phyloP scores from a whole-genome alignment of 1,284 basidiomycete species.

The Ustilago tritici region DNA sequence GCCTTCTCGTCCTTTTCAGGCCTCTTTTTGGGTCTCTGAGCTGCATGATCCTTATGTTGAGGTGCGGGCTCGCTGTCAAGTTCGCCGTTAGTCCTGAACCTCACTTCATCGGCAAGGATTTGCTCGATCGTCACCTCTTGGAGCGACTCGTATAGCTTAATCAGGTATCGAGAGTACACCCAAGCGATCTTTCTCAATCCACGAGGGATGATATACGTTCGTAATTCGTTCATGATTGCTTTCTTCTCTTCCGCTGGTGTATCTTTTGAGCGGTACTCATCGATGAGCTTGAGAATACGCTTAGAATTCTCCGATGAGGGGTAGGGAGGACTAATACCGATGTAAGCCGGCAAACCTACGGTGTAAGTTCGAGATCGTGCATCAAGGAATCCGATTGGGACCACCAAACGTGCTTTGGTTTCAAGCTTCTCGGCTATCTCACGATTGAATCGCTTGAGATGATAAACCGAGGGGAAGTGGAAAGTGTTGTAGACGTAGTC shows the following conservation, averaged over 20 bases:
- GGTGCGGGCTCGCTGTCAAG: not conserved
- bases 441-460: constrained; percentile 17
- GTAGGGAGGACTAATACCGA: constrained; percentile 23
- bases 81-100: not conserved
- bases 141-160: constrained; percentile 9
- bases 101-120: not conserved
- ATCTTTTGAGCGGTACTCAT: not conserved
- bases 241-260: constrained; percentile 17
- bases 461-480: constrained; percentile 8
- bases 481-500: constrained; percentile 35
- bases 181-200: constrained; percentile 14
- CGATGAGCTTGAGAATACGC: not conserved
- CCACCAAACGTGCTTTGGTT: not conserved
- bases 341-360: constrained; percentile 24
- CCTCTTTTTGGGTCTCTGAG: not conserved
- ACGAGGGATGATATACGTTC: constrained; percentile 15
- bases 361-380: constrained; percentile 8
- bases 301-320: constrained; percentile 7
- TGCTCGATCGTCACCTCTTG: constrained; percentile 3
- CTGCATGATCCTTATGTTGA: not conserved
- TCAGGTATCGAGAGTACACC: not conserved
- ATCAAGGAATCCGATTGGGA: constrained; percentile 18
- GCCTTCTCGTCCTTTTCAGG: not conserved
- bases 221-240: not conserved
- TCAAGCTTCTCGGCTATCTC: constrained; percentile 9